A percentile compares a stretch with the other conserved stretches of the same genome.
Evolutionary conservation across 2,329 filamentous ascomycete genomes (phyloP).

Genomic region (Anisogramma anomala): DNA sequence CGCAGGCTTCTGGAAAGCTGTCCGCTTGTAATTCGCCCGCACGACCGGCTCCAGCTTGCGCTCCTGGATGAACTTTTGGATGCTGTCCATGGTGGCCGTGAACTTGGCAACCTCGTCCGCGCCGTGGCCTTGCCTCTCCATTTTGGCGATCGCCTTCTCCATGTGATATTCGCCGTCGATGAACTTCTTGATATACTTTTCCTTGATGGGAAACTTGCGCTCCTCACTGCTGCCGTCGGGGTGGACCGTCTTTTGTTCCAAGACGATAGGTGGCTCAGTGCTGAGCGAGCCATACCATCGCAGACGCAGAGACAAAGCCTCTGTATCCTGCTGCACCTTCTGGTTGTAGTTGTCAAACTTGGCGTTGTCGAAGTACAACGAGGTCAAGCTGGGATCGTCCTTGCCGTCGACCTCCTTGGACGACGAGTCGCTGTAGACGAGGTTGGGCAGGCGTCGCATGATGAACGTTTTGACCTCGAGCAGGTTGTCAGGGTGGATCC

Average conservation of each 20-base stretch:
- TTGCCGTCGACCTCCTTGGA: slow-evolving; percentile 70
- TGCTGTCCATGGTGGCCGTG: slow-evolving; percentile 59
- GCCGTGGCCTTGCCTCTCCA: slow-evolving; percentile 64
- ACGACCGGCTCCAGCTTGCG: slow-evolving; percentile 73
- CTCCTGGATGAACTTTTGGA: slow-evolving; percentile 69
- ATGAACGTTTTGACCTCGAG: slow-evolving; percentile 96
- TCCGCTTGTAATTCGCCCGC: slow-evolving; percentile 85
- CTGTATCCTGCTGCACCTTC: slow-evolving; percentile 65
- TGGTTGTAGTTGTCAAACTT: slow-evolving; percentile 76
- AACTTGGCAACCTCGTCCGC: slow-evolving; percentile 56
- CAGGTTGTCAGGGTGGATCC: slow-evolving; percentile 91
- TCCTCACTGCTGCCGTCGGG: slow-evolving; percentile 69
- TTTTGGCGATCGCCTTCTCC: slow-evolving; percentile 81
- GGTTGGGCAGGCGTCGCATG: slow-evolving; percentile 74
- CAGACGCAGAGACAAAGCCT: slow-evolving; percentile 72
- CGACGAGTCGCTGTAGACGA: slow-evolving; percentile 84
- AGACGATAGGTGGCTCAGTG: slow-evolving; percentile 63
- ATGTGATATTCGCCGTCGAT: slow-evolving; percentile 79
- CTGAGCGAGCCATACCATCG: slow-evolving; percentile 85
- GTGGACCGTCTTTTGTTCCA: slow-evolving; percentile 83
- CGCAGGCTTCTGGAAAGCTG: slow-evolving; percentile 90
- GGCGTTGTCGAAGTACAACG: slow-evolving; percentile 86
- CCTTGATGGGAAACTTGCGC: slow-evolving; percentile 73
- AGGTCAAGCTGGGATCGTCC: slow-evolving; percentile 84
- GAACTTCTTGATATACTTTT: slow-evolving; percentile 84